Conservation (phyloP, 2,329 filamentous ascomycete genomes). For the Fusarium globosum region DNA sequence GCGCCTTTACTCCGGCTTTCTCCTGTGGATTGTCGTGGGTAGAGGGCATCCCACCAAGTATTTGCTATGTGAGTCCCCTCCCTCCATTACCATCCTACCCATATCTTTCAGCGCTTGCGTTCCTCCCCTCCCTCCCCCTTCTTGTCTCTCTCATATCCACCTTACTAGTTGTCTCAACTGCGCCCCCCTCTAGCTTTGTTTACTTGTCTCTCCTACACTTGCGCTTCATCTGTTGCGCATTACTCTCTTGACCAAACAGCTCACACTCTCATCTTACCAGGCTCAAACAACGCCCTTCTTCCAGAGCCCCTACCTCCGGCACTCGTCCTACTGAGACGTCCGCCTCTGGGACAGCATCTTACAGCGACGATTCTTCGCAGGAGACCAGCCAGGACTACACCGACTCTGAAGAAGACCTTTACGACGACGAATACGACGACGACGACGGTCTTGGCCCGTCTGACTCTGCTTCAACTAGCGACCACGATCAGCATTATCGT, state of each 20-base stretch:
- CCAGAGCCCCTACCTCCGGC: conserved; percentile 40
- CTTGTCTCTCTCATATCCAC: conserved; percentile 27
- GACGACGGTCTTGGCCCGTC: conserved; percentile 66
- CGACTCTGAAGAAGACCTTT: conserved; percentile 50
- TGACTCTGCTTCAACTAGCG: conserved; percentile 65
- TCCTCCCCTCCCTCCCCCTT: conserved; percentile 29
- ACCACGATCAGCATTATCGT: conserved; percentile 36
- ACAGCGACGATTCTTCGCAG: conserved; percentile 54
- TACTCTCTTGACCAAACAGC: conserved; percentile 21
- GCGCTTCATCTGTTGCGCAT: conserved; percentile 15
- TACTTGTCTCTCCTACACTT: conserved; percentile 26
- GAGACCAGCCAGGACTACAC: conserved; percentile 45
- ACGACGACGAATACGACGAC: conserved; percentile 51
- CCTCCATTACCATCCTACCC: conserved; percentile 32
- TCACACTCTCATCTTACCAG: conserved; percentile 39
- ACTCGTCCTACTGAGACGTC: conserved; percentile 44
- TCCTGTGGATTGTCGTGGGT: conserved; percentile 59
- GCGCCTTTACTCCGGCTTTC: conserved; percentile 60
- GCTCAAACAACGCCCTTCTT: conserved; percentile 44
- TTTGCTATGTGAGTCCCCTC: conserved; percentile 58
- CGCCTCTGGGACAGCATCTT: conserved; percentile 49
- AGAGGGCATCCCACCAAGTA: conserved; percentile 53
- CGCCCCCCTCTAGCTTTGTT: conserved; percentile 34
- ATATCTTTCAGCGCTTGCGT: conserved; percentile 28
- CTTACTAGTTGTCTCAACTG: conserved; percentile 31